Base-by-base conservation (phyloP, 495 filamentous ascomycete species). In the Aeminium ludgeri region DNA sequence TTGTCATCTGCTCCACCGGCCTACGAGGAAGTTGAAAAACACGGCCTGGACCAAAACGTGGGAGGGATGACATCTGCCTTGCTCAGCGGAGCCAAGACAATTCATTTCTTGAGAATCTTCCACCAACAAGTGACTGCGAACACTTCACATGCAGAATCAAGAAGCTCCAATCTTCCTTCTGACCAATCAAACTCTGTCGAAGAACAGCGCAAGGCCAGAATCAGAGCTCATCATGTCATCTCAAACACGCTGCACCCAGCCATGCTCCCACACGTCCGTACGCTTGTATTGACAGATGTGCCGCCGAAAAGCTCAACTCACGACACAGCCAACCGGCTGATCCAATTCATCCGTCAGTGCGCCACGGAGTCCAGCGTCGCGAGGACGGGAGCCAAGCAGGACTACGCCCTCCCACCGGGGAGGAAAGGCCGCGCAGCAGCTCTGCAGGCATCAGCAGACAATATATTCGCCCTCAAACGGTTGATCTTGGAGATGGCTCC, bases 401-500 rank as follows among this genome's bases (percentile, higher is more conserved):
- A 68, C 40, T 66, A 70, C 40, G 64, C 64, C 4, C 53, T 68
- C 20, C 65, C 67, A 19, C 65, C 71, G 18, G 66, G 69, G 12
- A 58, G 64, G 44, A 61, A 63, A 25, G 62, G 68, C 38, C 61
- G 62, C 3, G 58, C 66, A 2, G 53, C 60, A 28, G 62, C 64
- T 10, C 55, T 74, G 10, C 42, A 43, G 31, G 38, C 43, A 10
- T 42, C 48, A 23, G 38, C 44, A 2, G 20, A 43, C 17, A 38
- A 46, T 20, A 25, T 40, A 1, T 76, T 76, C 39, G 65, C 65
- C 7, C 55, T 79, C n/a, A 62, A 65, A 30, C 60, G 60, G 11
- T 57, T 79, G 19, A 59, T 74, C 8, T 61, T 79, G 1, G 74
- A 78, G 51, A 65, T 79, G 41, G 65, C 63, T 3, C 63, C 65